Base-by-base conservation (phyloP, 345 rosid genomes). In the Physaria fendleri region DNA sequence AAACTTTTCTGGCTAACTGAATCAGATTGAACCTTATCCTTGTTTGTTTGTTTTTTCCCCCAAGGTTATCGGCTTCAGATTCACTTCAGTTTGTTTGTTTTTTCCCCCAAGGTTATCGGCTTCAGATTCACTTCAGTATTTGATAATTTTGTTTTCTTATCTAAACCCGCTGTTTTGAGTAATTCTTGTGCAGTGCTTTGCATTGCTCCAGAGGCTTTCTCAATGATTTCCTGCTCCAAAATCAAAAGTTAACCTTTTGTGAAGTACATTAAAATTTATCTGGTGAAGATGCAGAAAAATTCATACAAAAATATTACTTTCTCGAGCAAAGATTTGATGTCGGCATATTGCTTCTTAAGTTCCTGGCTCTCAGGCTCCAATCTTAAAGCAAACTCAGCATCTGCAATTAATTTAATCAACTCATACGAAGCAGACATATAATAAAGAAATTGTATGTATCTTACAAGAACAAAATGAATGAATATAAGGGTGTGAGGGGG, bases 281-380 rank as follows among this genome's bases (percentile, higher is more conserved):
- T 30, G 11, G 23, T 7, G 24, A 62, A 45, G 27, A 11, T 14
- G 32, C 30, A 72, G 23, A 27, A 48, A 20, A n/a, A 21, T 32
- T 23, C 4, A 50, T 44, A 24, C 42, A 9, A 7, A 22, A 49
- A 35, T 17, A 64, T 51, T 76, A 83, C 99, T 65, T 88, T 88
- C 75, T 83, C 85, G 53, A 78, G 80, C 61, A 86, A 68, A 49
- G 82, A 77, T 75, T 84, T 88, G 35, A 78, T 78, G 51, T 85
- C 86, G 5, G 87, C 71, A 66, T 75, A 72, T 50, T 84, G 99
- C 78, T 85, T 88, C 80, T 85, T 83, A 62, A 89, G 68, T 69
- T 88, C 97, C 71, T 81, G 88, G 65, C 83, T 93, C 44, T 85
- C 65, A 40, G 95, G 95, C 74, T 93, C 99, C 75, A 93, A 71